Base-by-base conservation (phyloP, 495 filamentous ascomycete genomes). In the Lepraria neglecta region DNA sequence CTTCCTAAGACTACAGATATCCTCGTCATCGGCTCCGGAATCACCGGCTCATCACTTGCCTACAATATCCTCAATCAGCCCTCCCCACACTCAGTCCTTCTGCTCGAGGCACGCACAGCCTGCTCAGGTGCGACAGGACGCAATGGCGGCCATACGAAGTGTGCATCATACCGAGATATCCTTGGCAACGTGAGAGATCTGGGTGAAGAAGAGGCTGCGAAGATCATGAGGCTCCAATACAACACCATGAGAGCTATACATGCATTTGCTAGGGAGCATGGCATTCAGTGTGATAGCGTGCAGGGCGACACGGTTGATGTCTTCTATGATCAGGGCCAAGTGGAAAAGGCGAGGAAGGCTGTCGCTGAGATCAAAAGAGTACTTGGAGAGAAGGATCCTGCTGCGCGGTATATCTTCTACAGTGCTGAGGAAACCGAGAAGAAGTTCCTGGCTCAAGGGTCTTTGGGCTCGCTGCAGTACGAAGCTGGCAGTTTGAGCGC, bases 61-160 rank as follows among this genome's bases (percentile, higher is more conserved):
- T 84, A 78, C 71, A 78, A 80, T 14, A 71, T 89, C 0, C 73
- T 89, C 6, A 68, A 70, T 35, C 21, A 55, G 10, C 61, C 72
- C 54, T 65, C 68, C 63, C 46, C 52, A 24, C 58, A 53, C 31
- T 66, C 64, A 7, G 73, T 92, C 4, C 77, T 90, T 4, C 83
- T 94, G 78, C 75, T 96, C 1, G 91, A 96, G 72, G 89, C 90
- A 3, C 79, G 90, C 53, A 84, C 87, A 69, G 82, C 85, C 17
- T 90, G 87, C 66, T 89, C 79, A 72, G 91, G 91, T 15, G 91
- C 90, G 19, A 94, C 90, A 0, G 90, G 90, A 0, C 75, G 90
- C 11, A 68, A 68, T 59, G 78, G 82, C n/a, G 84, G 83, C 19
- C 83, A 86, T 67, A 86, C 83, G 10, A 86, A 86, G 70, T 78